A percentile compares a stretch with the other conserved stretches of the same genome.
Conservation (phyloP, 352 stramenopile species). For the Blastocystis sp. region DNA sequence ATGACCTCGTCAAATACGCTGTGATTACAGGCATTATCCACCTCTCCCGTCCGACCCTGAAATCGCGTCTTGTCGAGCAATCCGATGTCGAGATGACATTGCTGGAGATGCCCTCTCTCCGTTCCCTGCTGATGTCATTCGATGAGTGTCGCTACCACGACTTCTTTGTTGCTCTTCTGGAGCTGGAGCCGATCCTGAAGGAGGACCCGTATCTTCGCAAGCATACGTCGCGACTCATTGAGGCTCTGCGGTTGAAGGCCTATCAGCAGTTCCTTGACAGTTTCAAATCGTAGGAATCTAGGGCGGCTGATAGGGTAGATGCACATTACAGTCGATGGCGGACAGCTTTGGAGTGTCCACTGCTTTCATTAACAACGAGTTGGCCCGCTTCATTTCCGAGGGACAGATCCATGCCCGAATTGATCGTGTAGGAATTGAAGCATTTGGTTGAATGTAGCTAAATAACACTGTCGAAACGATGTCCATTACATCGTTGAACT, state of each 20-base stretch:
- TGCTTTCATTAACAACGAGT: slow-evolving; percentile 46
- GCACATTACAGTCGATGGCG: slow-evolving; percentile 52
- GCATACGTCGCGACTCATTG: not conserved
- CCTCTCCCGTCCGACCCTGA: not conserved
- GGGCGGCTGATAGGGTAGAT: not conserved
- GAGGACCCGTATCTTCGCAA: slow-evolving; percentile 10
- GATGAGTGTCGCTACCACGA: slow-evolving; percentile 48
- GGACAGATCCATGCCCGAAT: slow-evolving; percentile 54
- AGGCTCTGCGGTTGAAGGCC: slow-evolving; percentile 15
- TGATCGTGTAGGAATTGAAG: not conserved
- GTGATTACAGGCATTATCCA: slow-evolving; percentile 35
- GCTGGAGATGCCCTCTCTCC: slow-evolving; percentile 19
- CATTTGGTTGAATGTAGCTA: not conserved
- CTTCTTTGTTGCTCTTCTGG: slow-evolving; percentile 34
- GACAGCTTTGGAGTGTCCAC: slow-evolving; percentile 52
- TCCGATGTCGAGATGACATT: slow-evolving; percentile 40
- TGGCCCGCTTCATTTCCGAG: slow-evolving; percentile 43
- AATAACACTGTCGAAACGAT: slow-evolving; percentile 35
- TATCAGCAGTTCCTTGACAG: slow-evolving; percentile 55
- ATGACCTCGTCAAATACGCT: slow-evolving; percentile 46
- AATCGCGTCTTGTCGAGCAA: not conserved
- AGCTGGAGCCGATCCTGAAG: slow-evolving; percentile 54
- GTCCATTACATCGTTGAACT: slow-evolving; percentile 2
- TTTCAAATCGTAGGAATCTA: slow-evolving; percentile 24
- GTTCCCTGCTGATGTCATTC: slow-evolving; percentile 15